A percentile compares a stretch with the other conserved stretches of the same genome.
These are phyloP conservation scores for Taphrina communis DNA, from an alignment of 1,139 yeast species.

Conservation along the genomic window DNA sequence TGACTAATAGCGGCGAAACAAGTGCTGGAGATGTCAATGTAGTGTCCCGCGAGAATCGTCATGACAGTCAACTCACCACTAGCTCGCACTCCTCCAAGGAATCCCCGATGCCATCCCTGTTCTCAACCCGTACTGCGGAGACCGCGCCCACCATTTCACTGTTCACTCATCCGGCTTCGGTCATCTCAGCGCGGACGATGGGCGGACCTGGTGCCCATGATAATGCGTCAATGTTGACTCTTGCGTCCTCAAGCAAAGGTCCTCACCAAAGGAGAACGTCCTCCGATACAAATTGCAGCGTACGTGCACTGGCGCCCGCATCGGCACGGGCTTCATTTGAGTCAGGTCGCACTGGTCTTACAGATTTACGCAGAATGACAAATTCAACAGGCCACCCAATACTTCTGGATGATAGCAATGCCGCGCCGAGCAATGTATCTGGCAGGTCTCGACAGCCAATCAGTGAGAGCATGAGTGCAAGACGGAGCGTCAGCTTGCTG, in stretches of 20 bases:
- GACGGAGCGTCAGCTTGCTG: conserved; percentile 8
- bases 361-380: conserved; percentile 8
- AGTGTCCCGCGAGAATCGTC: neutral
- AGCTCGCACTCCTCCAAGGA: conserved; percentile 21
- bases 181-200: conserved; percentile 22
- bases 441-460: neutral
- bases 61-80: conserved; percentile 6
- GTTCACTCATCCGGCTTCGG: conserved; percentile 21
- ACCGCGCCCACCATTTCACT: conserved; percentile 23
- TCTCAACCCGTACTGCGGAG: conserved; percentile 25
- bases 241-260: conserved; percentile 36
- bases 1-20: neutral
- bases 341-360: conserved; percentile 22
- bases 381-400: neutral
- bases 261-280: conserved; percentile 19
- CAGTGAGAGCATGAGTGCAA: neutral
- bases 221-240: conserved; percentile 36
- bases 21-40: neutral
- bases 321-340: conserved; percentile 36
- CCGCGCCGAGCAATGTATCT: neutral
- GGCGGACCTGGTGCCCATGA: conserved; percentile 29
- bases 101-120: conserved; percentile 30
- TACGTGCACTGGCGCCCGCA: conserved; percentile 36
- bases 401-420: conserved; percentile 6
- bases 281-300: conserved; percentile 33